Evolutionary conservation across 2,329 filamentous ascomycete species (phyloP).

Genomic region (Phialemoniopsis sp.): DNA sequence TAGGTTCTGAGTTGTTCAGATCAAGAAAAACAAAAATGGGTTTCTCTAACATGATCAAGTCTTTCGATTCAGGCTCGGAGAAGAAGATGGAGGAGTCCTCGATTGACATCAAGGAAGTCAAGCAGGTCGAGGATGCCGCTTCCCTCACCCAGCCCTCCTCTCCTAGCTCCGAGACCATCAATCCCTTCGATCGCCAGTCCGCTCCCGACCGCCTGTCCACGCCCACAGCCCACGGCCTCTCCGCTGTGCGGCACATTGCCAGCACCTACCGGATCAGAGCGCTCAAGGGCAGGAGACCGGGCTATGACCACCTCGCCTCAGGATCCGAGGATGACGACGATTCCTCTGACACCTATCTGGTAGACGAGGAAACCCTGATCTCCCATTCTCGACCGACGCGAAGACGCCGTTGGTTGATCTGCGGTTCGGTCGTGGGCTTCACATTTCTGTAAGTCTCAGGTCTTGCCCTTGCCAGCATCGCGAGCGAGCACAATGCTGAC

Average conservation of each 20-base stretch:
- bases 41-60: too few relatives aligned
- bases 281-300: background rate
- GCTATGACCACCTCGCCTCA: constrained; percentile 4
- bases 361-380: constrained; percentile 8
- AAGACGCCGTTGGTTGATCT: constrained; percentile 18
- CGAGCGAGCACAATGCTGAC: too few relatives aligned
- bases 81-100: too few relatives aligned
- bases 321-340: constrained; percentile 1
- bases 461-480: background rate
- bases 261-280: constrained; percentile 7
- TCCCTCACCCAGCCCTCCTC: too few relatives aligned
- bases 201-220: background rate
- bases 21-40: too few relatives aligned
- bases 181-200: too few relatives aligned
- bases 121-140: too few relatives aligned
- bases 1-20: too few relatives aligned
- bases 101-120: too few relatives aligned
- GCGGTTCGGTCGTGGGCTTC: constrained; percentile 27
- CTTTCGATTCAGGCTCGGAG: too few relatives aligned
- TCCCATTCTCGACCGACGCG: constrained; percentile 6
- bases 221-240: constrained; percentile 4
- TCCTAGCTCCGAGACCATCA: too few relatives aligned
- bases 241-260: constrained; percentile 7
- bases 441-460: constrained; percentile 26
- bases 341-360: constrained; percentile 5